These are phyloP conservation scores for Ceratobasidium sp. DNA, from an alignment of 1,284 basidiomycete species.

Conservation along the genomic window DNA sequence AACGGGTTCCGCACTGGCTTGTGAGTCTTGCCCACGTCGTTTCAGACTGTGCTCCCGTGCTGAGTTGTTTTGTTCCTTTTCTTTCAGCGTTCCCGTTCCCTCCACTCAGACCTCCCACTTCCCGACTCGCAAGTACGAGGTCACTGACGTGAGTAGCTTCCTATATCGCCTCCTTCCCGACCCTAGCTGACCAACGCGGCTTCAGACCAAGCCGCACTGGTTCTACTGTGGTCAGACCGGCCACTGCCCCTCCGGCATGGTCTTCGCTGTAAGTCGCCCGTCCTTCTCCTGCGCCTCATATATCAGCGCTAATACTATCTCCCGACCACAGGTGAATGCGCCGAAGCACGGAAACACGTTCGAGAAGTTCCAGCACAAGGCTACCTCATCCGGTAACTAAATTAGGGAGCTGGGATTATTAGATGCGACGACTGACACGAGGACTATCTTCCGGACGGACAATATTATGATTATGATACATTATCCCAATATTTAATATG, in stretches of 20 bases:
- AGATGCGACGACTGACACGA: too few species aligned
- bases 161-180: background rate
- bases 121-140: background rate
- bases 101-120: background rate
- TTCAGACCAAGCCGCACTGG: constrained; percentile 33
- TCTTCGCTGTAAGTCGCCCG: constrained; percentile 33
- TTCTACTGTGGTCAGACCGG: constrained; percentile 34
- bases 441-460: too few species aligned
- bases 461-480: too few species aligned
- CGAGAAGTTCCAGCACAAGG: background rate
- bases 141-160: background rate
- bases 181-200: background rate
- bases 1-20: constrained; percentile 9
- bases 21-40: background rate
- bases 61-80: too few species aligned
- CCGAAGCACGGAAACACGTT: constrained; percentile 4
- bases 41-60: background rate
- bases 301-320: background rate
- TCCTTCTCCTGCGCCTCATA: background rate
- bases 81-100: constrained; percentile 13
- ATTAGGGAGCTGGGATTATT: too few species aligned
- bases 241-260: constrained; percentile 23
- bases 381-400: background rate
- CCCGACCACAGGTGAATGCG: constrained; percentile 6
- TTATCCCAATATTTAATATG: too few species aligned